Evolutionary conservation across 2,329 filamentous ascomycete species (phyloP), one percentile per base, ranked within the genome.

Genomic region (Beauveria caledonica): DNA sequence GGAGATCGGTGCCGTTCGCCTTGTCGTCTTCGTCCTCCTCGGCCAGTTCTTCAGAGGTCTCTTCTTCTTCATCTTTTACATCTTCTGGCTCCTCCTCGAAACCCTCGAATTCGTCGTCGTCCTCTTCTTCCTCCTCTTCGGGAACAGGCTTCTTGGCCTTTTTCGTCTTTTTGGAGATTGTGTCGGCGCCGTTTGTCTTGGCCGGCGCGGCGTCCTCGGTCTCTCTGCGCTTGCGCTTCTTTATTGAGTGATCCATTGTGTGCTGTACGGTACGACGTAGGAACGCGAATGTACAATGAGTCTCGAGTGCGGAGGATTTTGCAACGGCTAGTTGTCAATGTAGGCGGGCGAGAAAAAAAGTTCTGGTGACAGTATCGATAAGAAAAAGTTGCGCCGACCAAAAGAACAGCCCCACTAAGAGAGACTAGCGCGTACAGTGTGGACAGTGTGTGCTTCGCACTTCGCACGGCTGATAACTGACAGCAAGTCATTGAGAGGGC

Each of bases 151-250:
- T 69, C 73, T 75, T 77, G 64, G 69, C 45, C 68, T 78, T 80
- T 70, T 79, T 79, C 36, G 70, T 64, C 61, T 76, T 77, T 45
- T 74, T 72, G 25, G 70, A 60, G 40, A 57, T 51, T 15, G 42
- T 51, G 9, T 61, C 52, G 36, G 68, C 63, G 27, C 27, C 48
- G 42, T 53, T 46, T 29, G 66, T 60, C 48, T 69, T 60, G 17
- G 67, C 66, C 49, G 66, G 62, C 40, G 67, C 66, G 50, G 68
- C 64, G 10, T 70, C 65, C 60, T 74, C 71, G 57, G 67, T 69
- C 62, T 70, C 72, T 65, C 70, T 73, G 60, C 73, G 71, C 64
- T 75, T 77, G 62, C 78, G 74, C 71, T 80, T 80, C 65, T 79
- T 74, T 51, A 70, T 66, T 50, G 68, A 65, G 62, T 69, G 66